Percentiles rank a stretch among this genome's conserved stretches.
Conservation (phyloP, 2,329 filamentous ascomycete genomes). For the Phialophora expanda region DNA sequence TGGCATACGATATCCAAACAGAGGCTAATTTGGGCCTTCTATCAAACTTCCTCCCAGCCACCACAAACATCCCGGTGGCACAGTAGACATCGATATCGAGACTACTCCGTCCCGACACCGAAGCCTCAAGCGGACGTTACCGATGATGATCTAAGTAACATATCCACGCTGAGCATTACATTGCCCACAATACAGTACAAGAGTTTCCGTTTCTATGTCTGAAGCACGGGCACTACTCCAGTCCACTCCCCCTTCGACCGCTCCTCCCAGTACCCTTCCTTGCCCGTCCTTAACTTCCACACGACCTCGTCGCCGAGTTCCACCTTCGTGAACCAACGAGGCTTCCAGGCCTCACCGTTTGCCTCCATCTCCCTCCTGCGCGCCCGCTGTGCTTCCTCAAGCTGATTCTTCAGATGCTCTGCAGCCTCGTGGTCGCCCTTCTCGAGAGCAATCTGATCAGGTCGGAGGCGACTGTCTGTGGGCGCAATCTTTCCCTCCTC, state of each 20-base stretch:
- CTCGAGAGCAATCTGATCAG: conserved; percentile 86
- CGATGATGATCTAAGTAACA: not conserved
- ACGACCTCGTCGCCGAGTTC: conserved; percentile 60
- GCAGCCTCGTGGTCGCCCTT: conserved; percentile 80
- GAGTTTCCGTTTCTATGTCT: conserved; percentile 36
- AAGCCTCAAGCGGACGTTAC: not conserved
- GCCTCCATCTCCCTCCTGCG: conserved; percentile 78
- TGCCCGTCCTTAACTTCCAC: conserved; percentile 77
- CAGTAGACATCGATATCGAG: not conserved
- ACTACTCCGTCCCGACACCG: not conserved
- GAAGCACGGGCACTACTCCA: conserved; percentile 61
- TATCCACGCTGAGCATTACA: not conserved
- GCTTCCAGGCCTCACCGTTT: conserved; percentile 71
- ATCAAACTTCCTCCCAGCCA: not conserved
- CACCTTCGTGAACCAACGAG: conserved; percentile 83
- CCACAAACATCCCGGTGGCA: not conserved
- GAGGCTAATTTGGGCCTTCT: not conserved
- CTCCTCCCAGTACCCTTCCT: conserved; percentile 93
- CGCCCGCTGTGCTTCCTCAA: conserved; percentile 84
- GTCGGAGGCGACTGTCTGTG: conserved; percentile 82
- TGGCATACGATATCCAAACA: not conserved
- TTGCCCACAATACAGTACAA: not conserved
- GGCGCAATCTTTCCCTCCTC: conserved; percentile 76
- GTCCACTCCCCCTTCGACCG: conserved; percentile 71
- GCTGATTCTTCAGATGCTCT: conserved; percentile 77